Percentiles rank a stretch among this genome's conserved stretches.
These are phyloP conservation scores for Colletotrichum orchidophilum DNA, from an alignment of 2,329 filamentous ascomycete species.

Conservation along the genomic window DNA sequence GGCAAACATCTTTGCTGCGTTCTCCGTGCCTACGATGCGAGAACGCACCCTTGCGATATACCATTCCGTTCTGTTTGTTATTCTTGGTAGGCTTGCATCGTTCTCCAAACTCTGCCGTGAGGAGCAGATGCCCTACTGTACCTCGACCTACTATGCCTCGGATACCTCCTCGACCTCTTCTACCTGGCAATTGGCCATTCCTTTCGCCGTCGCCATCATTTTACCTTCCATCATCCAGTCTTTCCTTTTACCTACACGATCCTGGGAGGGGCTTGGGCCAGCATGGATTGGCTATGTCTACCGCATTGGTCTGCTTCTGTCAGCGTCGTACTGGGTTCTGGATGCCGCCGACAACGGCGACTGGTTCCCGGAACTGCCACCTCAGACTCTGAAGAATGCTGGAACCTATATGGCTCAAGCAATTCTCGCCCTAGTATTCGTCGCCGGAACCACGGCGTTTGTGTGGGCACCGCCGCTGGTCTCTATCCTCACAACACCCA, in stretches of 20 bases:
- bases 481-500: constrained; percentile 68
- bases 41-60: constrained; percentile 83
- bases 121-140: constrained; percentile 98
- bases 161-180: constrained; percentile 92
- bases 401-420: constrained; percentile 84
- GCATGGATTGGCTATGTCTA: constrained; percentile 86
- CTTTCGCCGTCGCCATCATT: constrained; percentile 75
- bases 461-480: constrained; percentile 87
- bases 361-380: constrained; percentile 73
- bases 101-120: constrained; percentile 94
- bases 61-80: constrained; percentile 84
- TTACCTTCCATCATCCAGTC: constrained; percentile 81
- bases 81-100: constrained; percentile 82
- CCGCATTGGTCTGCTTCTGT: constrained; percentile 77
- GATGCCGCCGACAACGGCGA: constrained; percentile 88
- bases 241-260: constrained; percentile 83
- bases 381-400: constrained; percentile 73
- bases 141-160: constrained; percentile 94
- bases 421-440: constrained; percentile 80
- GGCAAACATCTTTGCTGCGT: constrained; percentile 76
- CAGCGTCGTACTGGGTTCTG: constrained; percentile 86
- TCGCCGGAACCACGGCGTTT: constrained; percentile 86
- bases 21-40: constrained; percentile 72
- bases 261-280: constrained; percentile 86
- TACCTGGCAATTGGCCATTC: constrained; percentile 85